Percentiles rank a stretch among this genome's conserved stretches.
Conservation (phyloP, 2,329 filamentous ascomycete species). For the Boeremia lycopersici region DNA sequence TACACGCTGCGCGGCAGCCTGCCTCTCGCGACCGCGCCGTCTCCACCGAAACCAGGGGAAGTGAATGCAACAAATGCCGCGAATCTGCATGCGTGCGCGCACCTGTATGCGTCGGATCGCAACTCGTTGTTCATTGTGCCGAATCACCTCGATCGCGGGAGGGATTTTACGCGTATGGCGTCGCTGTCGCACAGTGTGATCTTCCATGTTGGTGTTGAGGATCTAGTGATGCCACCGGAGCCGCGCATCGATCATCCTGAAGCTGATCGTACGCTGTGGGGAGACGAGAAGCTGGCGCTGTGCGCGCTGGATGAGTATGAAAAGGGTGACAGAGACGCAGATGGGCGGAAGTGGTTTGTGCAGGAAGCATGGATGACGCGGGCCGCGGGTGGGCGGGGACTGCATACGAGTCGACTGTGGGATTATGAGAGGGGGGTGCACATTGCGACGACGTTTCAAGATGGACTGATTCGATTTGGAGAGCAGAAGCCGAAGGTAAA, state of each 20-base stretch:
- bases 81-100: slow-evolving; percentile 63
- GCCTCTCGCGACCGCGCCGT: slow-evolving; percentile 33
- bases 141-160: slow-evolving; percentile 46
- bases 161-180: slow-evolving; percentile 39
- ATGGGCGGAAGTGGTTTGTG: slow-evolving; percentile 42
- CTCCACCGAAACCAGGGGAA: slow-evolving; percentile 16
- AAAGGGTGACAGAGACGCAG: slow-evolving; percentile 21
- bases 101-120: slow-evolving; percentile 63
- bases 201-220: slow-evolving; percentile 40
- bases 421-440: slow-evolving; percentile 37
- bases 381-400: slow-evolving; percentile 31
- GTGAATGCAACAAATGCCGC: slow-evolving; percentile 32
- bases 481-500: not conserved
- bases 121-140: slow-evolving; percentile 61
- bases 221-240: slow-evolving; percentile 32
- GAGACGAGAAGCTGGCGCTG: slow-evolving; percentile 26
- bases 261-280: slow-evolving; percentile 34
- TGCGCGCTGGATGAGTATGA: slow-evolving; percentile 28
- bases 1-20: slow-evolving; percentile 44
- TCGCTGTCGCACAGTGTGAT: slow-evolving; percentile 42
- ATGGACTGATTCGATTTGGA: slow-evolving; percentile 37
- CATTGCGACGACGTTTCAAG: slow-evolving; percentile 43
- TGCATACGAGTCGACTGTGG: slow-evolving; percentile 40
- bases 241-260: slow-evolving; percentile 29
- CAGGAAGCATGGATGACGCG: slow-evolving; percentile 38